Percentiles rank a stretch among this genome's conserved stretches.
Evolutionary conservation across 2,329 filamentous ascomycete genomes (phyloP).

Genomic region (Fusarium abutilonis): DNA sequence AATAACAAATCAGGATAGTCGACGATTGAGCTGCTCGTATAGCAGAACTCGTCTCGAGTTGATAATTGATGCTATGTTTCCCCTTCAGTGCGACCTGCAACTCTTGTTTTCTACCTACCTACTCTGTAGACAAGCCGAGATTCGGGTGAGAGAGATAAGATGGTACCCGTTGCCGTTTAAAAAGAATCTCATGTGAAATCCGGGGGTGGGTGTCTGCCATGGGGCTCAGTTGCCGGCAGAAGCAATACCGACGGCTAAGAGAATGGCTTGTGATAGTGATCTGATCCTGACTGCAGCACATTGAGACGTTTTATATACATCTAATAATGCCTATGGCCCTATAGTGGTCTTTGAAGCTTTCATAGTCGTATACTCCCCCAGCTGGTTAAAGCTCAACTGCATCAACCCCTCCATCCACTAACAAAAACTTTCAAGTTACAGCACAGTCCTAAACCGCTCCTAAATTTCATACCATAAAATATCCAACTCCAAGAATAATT

Average conservation of each 20-base stretch:
- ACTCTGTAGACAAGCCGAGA: slow-evolving; percentile 7
- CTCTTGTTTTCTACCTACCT: neutral
- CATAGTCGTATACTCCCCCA: neutral
- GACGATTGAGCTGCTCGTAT: neutral
- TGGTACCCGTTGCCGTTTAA: slow-evolving; percentile 5
- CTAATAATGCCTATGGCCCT: neutral
- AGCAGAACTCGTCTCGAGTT: slow-evolving; percentile 6
- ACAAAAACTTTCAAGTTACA: slow-evolving; percentile 1
- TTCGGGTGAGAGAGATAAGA: slow-evolving; percentile 29
- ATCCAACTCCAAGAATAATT: slow-evolving; percentile 2
- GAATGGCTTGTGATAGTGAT: slow-evolving; percentile 26
- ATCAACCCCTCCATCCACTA: neutral
- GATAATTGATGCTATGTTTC: neutral
- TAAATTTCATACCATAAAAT: neutral
- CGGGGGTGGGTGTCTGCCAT: slow-evolving; percentile 30
- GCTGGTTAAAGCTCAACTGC: slow-evolving; percentile 14
- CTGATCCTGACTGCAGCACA: neutral
- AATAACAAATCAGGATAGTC: neutral
- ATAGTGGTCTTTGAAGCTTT: neutral
- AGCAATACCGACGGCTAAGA: slow-evolving; percentile 21
- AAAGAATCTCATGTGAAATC: slow-evolving; percentile 35
- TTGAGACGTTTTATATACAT: neutral
- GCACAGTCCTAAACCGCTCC: neutral
- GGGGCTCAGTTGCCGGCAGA: slow-evolving; percentile 24
- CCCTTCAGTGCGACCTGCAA: slow-evolving; percentile 9